These are phyloP conservation scores for Coccomyxa sp. DNA, from an alignment of 139 green algal species.

Conservation along the genomic window DNA sequence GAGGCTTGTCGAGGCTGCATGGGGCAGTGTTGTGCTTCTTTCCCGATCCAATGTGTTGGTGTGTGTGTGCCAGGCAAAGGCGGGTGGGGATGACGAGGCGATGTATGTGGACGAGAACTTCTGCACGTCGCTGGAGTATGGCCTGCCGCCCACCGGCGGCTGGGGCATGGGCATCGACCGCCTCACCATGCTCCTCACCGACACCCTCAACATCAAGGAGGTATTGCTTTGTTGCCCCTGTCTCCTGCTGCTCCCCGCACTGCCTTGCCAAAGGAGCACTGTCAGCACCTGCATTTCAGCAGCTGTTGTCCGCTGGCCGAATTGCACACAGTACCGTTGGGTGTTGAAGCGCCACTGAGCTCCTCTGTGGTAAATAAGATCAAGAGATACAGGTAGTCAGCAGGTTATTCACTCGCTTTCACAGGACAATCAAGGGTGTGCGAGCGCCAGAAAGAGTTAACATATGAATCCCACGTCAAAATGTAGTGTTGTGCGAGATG, in stretches of 20 bases:
- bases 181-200: slow-evolving; percentile 96
- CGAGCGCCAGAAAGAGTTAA: neutral
- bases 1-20: too few relatives aligned
- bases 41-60: too few relatives aligned
- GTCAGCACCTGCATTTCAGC: neutral
- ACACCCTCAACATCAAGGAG: slow-evolving; percentile 98
- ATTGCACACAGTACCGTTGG: neutral
- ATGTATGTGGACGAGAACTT: slow-evolving; percentile 98
- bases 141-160: slow-evolving; percentile 94
- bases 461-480: neutral
- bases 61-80: slow-evolving; percentile 38
- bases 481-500: neutral
- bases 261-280: too few relatives aligned
- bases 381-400: slow-evolving; percentile 82
- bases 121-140: slow-evolving; percentile 96
- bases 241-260: neutral
- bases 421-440: neutral
- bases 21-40: too few relatives aligned
- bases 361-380: slow-evolving; percentile 83
- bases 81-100: slow-evolving; percentile 93
- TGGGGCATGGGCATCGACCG: slow-evolving; percentile 98
- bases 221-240: slow-evolving; percentile 12
- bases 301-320: neutral
- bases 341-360: slow-evolving; percentile 93
- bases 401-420: too few relatives aligned